Evolutionary conservation across 805 yeast species (phyloP), one percentile per base, ranked within the genome.

Genomic region (Hanseniaspora vineae): DNA sequence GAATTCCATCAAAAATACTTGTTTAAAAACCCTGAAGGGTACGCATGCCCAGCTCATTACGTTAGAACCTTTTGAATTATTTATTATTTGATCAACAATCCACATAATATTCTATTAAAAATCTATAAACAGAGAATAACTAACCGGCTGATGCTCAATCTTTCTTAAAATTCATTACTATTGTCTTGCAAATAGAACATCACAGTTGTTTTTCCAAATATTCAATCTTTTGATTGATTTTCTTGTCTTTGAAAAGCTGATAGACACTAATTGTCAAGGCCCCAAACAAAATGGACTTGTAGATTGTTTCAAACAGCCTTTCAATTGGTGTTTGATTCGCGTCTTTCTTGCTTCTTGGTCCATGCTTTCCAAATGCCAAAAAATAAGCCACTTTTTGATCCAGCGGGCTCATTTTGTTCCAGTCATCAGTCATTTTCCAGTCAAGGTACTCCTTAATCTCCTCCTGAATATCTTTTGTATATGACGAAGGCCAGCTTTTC

Each of bases 31-130:
- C 95, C 96, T 2, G 65, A 68, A 4, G 97, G 97, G 5, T 87
- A 89, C 63, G 85, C 84, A 50, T 90, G 97, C 62, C 90, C 96
- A 18, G 79, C 90, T 3, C 97, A 90, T 60, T 88, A 74, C 55
- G 61, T 85, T 47, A 80, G 97, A 66, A 66, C 69, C 42, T 47
- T 68, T 31, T 68, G 54, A 51, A 73, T n/a, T n/a, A n/a, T n/a
- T n/a, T n/a, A n/a, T n/a, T n/a, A n/a, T n/a, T n/a, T n/a, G n/a
- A n/a, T 8, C 29, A 23, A 23, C 29, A 23, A 5, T 23, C 8
- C 8, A 23, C 29, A 23, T 23, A 23, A 23, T 23, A 23, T 23
- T 23, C 33, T 15, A n/a, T 4, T 12, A 14, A n/a, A 14, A n/a
- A n/a, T 15, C 23, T 42, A 32, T 32, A 19, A 5, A 23, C 29